Conservation (phyloP, 176 grass and related monocot species). For the Ensete ventricosum region DNA sequence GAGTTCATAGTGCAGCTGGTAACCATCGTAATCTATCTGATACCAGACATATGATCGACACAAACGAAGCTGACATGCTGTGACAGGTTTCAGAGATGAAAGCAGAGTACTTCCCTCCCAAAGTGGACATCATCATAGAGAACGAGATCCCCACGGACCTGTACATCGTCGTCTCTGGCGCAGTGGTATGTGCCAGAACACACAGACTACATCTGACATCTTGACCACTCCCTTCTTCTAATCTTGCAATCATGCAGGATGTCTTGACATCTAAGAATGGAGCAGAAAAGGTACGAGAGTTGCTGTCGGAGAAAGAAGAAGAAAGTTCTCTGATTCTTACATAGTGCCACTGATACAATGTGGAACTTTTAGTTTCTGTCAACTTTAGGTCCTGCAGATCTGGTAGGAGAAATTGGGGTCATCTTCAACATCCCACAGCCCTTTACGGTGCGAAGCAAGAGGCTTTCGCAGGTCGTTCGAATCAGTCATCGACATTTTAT, state of each 20-base stretch:
- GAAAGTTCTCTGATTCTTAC: no score
- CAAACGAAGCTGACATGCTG: not conserved
- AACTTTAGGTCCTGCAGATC: conserved; percentile 26
- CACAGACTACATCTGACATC: not conserved
- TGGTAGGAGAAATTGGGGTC: conserved; percentile 50
- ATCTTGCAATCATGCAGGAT: conserved; percentile 1
- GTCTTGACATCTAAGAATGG: conserved; percentile 11
- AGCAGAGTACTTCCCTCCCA: conserved; percentile 39
- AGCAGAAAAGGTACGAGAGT: conserved; percentile 10
- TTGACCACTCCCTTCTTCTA: not conserved
- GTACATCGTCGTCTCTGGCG: conserved; percentile 42
- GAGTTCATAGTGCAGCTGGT: conserved; percentile 34
- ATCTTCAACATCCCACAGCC: conserved; percentile 48
- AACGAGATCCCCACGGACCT: conserved; percentile 40
- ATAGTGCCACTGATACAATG: not conserved
- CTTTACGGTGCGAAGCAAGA: conserved; percentile 37
- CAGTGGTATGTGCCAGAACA: conserved; percentile 15
- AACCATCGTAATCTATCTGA: not conserved
- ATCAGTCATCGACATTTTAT: conserved; percentile 31
- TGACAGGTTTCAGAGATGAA: conserved; percentile 31
- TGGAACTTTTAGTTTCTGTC: conserved; percentile 6
- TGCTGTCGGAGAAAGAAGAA: no score
- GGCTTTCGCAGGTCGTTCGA: conserved; percentile 32
- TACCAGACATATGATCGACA: not conserved
- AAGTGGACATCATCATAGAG: conserved; percentile 36